These are phyloP conservation scores for Ceriops tagal DNA, from an alignment of 345 rosid genomes.

Conservation along the genomic window DNA sequence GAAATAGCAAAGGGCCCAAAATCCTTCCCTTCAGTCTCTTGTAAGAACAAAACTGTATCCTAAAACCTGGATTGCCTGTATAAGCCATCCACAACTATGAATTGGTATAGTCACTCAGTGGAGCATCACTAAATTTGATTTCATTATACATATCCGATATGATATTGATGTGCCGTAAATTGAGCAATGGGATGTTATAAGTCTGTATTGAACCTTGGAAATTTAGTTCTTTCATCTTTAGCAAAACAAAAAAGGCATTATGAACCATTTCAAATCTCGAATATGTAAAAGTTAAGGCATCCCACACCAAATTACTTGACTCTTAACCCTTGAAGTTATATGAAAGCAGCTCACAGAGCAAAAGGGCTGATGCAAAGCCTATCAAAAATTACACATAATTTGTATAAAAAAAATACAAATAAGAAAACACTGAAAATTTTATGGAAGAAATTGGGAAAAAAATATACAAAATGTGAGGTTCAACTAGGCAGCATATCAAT, in stretches of 20 bases:
- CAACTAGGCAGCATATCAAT: neutral
- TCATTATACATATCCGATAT: conserved; percentile 61
- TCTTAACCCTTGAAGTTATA: conserved; percentile 48
- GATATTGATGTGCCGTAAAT: conserved; percentile 53
- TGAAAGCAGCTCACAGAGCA: conserved; percentile 50
- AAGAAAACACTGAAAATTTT: conserved; percentile 9
- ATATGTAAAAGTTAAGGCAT: conserved; percentile 61
- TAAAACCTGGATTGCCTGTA: conserved; percentile 57
- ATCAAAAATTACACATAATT: conserved; percentile 38
- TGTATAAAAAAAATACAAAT: conserved; percentile 27
- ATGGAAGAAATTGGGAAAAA: neutral
- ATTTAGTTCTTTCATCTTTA: conserved; percentile 60
- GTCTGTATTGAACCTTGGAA: conserved; percentile 53
- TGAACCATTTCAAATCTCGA: conserved; percentile 65
- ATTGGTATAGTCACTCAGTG: conserved; percentile 43
- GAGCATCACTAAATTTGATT: conserved; percentile 34
- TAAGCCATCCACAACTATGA: conserved; percentile 63
- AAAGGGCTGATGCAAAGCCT: conserved; percentile 70
- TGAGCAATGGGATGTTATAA: conserved; percentile 61
- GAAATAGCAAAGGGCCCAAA: conserved; percentile 60
- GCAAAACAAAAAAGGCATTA: conserved; percentile 63
- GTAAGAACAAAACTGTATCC: conserved; percentile 55
- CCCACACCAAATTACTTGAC: conserved; percentile 58
- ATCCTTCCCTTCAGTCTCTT: conserved; percentile 37
- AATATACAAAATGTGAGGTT: no score